These are phyloP conservation scores for Fraxinus excelsior DNA, from an alignment of 257 asterid genomes.

Conservation along the genomic window DNA sequence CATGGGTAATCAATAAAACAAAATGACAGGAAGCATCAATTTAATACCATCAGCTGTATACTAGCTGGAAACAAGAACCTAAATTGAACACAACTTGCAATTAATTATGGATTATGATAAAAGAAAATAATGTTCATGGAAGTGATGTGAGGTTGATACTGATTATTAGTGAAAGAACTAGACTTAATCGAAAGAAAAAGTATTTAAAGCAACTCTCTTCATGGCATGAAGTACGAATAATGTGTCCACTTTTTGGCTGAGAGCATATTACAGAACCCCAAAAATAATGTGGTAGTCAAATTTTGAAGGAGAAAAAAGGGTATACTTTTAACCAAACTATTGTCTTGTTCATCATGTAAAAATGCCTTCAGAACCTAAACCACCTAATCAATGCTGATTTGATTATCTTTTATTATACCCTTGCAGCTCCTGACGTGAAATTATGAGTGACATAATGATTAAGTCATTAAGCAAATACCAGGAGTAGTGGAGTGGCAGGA, in stretches of 20 bases:
- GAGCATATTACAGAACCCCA: neutral
- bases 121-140: neutral
- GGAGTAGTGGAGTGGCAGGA: slow-evolving; percentile 16
- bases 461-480: neutral
- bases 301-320: neutral
- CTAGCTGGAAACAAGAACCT: neutral
- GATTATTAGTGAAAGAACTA: neutral
- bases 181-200: neutral
- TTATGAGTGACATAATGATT: neutral
- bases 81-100: neutral
- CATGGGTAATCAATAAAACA: neutral
- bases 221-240: too few species aligned
- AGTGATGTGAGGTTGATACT: neutral
- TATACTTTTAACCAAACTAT: neutral
- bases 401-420: neutral
- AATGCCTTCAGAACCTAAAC: neutral
- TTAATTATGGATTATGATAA: neutral
- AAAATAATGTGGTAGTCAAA: neutral
- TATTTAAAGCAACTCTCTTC: neutral
- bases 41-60: neutral
- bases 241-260: neutral
- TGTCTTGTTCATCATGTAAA: neutral
- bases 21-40: neutral
- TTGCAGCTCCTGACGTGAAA: neutral
- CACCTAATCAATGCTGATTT: neutral